phyloP scores from a whole-genome alignment of 768 basidiomycete species.

The Mycena polygramma region DNA sequence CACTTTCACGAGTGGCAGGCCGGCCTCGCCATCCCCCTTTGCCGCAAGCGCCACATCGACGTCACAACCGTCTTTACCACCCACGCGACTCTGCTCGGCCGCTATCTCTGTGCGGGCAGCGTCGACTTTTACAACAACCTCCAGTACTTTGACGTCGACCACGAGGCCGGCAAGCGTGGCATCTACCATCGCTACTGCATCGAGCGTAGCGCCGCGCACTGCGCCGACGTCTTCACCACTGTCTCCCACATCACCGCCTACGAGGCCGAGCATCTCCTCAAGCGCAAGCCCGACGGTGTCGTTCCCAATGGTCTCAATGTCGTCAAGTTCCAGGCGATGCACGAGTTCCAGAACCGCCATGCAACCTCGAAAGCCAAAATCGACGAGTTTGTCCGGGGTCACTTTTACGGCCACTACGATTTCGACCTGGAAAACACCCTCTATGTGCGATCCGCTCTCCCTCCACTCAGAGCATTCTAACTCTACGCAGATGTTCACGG shows the following conservation, averaged over 20 bases:
- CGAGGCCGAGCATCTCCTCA: conserved; percentile 95
- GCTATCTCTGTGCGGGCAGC: conserved; percentile 97
- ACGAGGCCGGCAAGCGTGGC: conserved; percentile 98
- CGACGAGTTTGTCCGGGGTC: conserved; percentile 96
- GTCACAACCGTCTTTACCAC: conserved; percentile 99
- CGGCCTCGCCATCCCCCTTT: conserved; percentile 93
- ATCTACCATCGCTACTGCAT: conserved; percentile 99
- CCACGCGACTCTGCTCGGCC: conserved; percentile 97
- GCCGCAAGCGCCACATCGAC: conserved; percentile 96
- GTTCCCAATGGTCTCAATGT: conserved; percentile 98
- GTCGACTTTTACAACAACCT: conserved; percentile 99
- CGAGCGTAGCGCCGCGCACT: conserved; percentile 94
- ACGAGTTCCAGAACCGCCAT: conserved; percentile 98
- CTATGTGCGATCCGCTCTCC: conserved; percentile 65
- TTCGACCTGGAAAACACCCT: conserved; percentile 95
- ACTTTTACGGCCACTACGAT: conserved; percentile 98
- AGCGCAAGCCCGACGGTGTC: conserved; percentile 97
- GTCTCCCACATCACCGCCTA: conserved; percentile 98
- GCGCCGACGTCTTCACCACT: conserved; percentile 98
- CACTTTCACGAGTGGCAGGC: conserved; percentile 99
- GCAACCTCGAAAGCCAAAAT: conserved; percentile 96
- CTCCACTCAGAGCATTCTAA: conserved; percentile 6
- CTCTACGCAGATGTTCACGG: conserved; percentile 88
- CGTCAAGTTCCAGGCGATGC: conserved; percentile 99
- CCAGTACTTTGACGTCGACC: conserved; percentile 99